Percentiles rank a stretch among this genome's conserved stretches.
phyloP scores from a whole-genome alignment of 495 filamentous ascomycete genomes.

The Xylaria sp. region DNA sequence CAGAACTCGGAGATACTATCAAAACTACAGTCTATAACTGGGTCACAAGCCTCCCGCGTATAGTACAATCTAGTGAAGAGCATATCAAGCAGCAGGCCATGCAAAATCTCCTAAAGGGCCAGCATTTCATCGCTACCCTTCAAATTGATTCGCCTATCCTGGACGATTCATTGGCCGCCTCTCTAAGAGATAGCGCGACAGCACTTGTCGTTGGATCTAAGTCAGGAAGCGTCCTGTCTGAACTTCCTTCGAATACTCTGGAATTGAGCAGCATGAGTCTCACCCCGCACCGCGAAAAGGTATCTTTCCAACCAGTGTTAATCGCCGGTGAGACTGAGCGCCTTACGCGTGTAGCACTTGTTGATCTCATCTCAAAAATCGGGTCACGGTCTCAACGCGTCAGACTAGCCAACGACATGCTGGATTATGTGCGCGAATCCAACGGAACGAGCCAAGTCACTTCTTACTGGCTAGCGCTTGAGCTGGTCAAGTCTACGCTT shows the following conservation, averaged over 20 bases:
- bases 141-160: conserved; percentile 74
- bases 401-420: conserved; percentile 62
- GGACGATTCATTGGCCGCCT: conserved; percentile 68
- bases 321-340: conserved; percentile 70
- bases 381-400: conserved; percentile 52
- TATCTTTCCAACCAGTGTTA: conserved; percentile 65
- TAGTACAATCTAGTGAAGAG: conserved; percentile 88
- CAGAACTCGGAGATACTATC: conserved; percentile 68
- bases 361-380: conserved; percentile 51
- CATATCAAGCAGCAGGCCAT: conserved; percentile 73
- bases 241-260: conserved; percentile 33
- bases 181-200: conserved; percentile 66
- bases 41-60: conserved; percentile 77
- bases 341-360: conserved; percentile 61
- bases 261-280: conserved; percentile 34
- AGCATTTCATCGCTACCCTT: conserved; percentile 69
- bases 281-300: conserved; percentile 29
- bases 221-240: conserved; percentile 35
- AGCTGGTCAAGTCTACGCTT: conserved; percentile 66
- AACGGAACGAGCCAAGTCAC: conserved; percentile 66
- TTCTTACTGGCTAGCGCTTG: conserved; percentile 82
- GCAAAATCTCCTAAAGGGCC: conserved; percentile 73
- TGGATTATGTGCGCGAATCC: conserved; percentile 63
- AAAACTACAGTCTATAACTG: conserved; percentile 79
- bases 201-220: conserved; percentile 50